Percentiles rank a stretch among this genome's conserved stretches.
Conservation (phyloP, 805 yeast species). For the Spathaspora boniae region DNA sequence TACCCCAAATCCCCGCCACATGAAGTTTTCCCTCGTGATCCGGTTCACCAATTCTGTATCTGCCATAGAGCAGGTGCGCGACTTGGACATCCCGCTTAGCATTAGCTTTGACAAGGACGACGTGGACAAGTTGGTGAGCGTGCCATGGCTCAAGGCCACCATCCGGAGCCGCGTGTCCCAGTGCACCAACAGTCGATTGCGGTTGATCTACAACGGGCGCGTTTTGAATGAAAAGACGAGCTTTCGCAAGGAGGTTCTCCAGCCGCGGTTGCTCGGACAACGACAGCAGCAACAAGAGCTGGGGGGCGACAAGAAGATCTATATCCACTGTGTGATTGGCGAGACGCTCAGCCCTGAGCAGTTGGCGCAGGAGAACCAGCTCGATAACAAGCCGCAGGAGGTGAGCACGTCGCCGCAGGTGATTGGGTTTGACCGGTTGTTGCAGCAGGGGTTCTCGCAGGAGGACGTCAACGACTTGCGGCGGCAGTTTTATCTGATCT, state of each 20-base stretch:
- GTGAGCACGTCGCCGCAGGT: constrained; percentile 66
- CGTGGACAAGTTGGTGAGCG: constrained; percentile 26
- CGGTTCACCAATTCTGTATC: constrained; percentile 29
- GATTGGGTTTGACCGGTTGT: constrained; percentile 79
- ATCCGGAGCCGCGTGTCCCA: constrained; percentile 23
- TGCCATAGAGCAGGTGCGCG: constrained; percentile 17
- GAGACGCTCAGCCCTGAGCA: constrained; percentile 54
- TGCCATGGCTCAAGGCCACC: constrained; percentile 27
- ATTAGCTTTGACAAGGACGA: constrained; percentile 28
- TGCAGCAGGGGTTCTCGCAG: constrained; percentile 79
- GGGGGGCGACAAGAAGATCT: constrained; percentile 35
- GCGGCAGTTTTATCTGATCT: constrained; percentile 67
- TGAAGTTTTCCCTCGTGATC: constrained; percentile 24
- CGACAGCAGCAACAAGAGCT: constrained; percentile 7
- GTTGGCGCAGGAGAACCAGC: constrained; percentile 53
- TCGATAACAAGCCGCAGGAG: constrained; percentile 50
- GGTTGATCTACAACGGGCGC: constrained; percentile 67
- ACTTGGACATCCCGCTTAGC: constrained; percentile 26
- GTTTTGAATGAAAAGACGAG: constrained; percentile 57
- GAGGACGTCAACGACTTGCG: constrained; percentile 72
- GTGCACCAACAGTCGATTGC: constrained; percentile 45
- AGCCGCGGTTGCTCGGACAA: constrained; percentile 23
- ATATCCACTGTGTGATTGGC: constrained; percentile 79
- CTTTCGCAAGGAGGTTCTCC: constrained; percentile 47
- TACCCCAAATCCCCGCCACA: constrained; percentile 8